phyloP scores from a whole-genome alignment of 1,284 basidiomycete species.

The Xerocomus nothofagi region DNA sequence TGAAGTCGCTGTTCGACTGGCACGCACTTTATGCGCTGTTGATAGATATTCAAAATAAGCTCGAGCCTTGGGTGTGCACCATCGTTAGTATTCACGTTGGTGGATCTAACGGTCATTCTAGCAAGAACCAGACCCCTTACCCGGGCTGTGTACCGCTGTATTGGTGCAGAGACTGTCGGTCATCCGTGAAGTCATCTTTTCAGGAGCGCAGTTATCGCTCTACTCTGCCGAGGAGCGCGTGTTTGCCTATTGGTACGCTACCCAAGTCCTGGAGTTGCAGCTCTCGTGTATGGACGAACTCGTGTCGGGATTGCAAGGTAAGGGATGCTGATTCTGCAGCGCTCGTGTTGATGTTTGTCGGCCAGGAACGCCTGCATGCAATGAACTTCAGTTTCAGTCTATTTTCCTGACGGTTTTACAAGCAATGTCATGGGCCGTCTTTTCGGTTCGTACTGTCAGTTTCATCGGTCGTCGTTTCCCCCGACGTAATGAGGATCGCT shows the following conservation, averaged over 20 bases:
- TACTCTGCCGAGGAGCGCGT: slow-evolving; percentile 67
- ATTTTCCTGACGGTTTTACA: slow-evolving; percentile 55
- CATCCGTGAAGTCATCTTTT: slow-evolving; percentile 67
- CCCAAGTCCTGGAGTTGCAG: slow-evolving; percentile 56
- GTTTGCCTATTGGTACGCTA: slow-evolving; percentile 73
- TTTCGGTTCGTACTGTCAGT: slow-evolving; percentile 39
- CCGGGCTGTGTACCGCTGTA: slow-evolving; percentile 42
- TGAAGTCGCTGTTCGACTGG: slow-evolving; percentile 64
- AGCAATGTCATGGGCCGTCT: slow-evolving; percentile 48
- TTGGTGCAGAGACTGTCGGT: slow-evolving; percentile 59
- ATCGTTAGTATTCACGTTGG: not conserved
- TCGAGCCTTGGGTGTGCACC: slow-evolving; percentile 35
- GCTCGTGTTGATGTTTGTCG: not conserved
- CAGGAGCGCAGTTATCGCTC: slow-evolving; percentile 76
- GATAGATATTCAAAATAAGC: slow-evolving; percentile 37
- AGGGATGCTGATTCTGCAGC: slow-evolving; percentile 13
- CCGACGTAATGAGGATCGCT: not conserved
- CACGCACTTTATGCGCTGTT: slow-evolving; percentile 55
- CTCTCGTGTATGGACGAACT: slow-evolving; percentile 53
- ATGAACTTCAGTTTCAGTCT: slow-evolving; percentile 52
- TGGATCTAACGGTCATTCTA: slow-evolving; percentile 12
- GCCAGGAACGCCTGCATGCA: slow-evolving; percentile 43
- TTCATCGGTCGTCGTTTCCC: not conserved
- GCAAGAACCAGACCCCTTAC: slow-evolving; percentile 37
- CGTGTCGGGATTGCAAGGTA: slow-evolving; percentile 38